These are phyloP conservation scores for Scenedesmus sp. DNA, from an alignment of 163 green algal genomes.

Conservation along the genomic window DNA sequence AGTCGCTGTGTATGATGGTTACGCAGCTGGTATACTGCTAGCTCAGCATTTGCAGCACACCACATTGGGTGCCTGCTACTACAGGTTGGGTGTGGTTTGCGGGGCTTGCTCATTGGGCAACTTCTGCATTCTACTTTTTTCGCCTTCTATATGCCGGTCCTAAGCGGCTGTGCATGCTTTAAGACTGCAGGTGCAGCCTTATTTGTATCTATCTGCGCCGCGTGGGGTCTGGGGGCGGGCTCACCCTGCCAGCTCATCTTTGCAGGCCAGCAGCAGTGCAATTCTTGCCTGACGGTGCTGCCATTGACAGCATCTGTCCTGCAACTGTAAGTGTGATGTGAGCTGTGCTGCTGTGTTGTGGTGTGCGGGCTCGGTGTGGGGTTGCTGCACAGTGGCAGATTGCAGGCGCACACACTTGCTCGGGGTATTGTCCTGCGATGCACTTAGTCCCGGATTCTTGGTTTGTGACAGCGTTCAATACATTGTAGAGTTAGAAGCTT, in stretches of 20 bases:
- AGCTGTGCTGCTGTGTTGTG: not conserved
- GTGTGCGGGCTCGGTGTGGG: not conserved
- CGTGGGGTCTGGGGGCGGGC: not conserved
- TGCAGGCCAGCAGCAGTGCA: not conserved
- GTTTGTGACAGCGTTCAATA: not conserved
- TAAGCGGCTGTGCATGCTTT: conserved; percentile 6
- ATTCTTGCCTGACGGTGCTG: not conserved
- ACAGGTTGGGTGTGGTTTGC: not conserved
- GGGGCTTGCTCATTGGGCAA: not conserved
- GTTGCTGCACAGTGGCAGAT: not conserved
- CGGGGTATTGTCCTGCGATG: not conserved
- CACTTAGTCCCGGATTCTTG: not conserved
- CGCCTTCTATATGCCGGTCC: not conserved
- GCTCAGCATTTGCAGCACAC: not conserved
- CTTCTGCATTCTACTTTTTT: not conserved
- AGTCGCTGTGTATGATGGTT: conserved; percentile 1
- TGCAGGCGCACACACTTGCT: not conserved
- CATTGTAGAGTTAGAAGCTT: not conserved
- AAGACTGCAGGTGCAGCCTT: not conserved
- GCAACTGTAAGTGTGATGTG: not conserved
- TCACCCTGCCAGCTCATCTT: too few relatives aligned
- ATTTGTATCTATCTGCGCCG: not conserved
- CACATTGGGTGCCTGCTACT: not conserved
- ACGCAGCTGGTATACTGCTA: not conserved
- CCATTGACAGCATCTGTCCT: not conserved